These are phyloP conservation scores for Neurospora cerealis DNA, from an alignment of 495 filamentous ascomycete species.

Conservation along the genomic window DNA sequence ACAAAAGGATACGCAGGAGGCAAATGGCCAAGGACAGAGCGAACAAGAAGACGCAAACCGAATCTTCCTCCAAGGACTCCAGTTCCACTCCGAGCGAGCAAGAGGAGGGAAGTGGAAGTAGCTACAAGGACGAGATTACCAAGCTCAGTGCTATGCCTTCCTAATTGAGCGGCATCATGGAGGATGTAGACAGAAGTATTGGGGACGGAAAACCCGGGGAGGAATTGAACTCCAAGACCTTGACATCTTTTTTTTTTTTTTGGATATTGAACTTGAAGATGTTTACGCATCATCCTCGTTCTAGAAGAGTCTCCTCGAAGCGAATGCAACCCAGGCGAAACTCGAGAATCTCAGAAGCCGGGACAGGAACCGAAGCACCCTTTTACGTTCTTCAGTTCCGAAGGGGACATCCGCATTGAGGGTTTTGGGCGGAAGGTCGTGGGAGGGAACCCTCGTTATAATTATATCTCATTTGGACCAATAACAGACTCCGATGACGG, in stretches of 20 bases:
- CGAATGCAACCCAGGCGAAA: not conserved
- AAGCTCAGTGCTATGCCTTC: not conserved
- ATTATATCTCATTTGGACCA: not conserved
- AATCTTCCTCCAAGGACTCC: not conserved
- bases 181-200: not conserved
- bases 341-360: not conserved
- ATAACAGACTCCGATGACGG: not conserved
- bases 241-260: not conserved
- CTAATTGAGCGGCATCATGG: not conserved
- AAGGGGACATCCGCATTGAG: not conserved
- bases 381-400: not conserved
- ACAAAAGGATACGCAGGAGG: not conserved
- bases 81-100: not conserved
- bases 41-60: constrained; percentile 1
- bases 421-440: not conserved
- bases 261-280: not conserved
- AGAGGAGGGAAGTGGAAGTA: not conserved
- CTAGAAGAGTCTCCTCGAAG: not conserved
- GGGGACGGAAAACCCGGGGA: not conserved
- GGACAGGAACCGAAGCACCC: not conserved
- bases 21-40: constrained; percentile 16
- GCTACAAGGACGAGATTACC: not conserved
- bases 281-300: not conserved
- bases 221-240: not conserved
- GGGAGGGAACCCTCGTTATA: not conserved